Conservation (phyloP, 2,329 filamentous ascomycete species). For the Ascosphaera pollenicola region DNA sequence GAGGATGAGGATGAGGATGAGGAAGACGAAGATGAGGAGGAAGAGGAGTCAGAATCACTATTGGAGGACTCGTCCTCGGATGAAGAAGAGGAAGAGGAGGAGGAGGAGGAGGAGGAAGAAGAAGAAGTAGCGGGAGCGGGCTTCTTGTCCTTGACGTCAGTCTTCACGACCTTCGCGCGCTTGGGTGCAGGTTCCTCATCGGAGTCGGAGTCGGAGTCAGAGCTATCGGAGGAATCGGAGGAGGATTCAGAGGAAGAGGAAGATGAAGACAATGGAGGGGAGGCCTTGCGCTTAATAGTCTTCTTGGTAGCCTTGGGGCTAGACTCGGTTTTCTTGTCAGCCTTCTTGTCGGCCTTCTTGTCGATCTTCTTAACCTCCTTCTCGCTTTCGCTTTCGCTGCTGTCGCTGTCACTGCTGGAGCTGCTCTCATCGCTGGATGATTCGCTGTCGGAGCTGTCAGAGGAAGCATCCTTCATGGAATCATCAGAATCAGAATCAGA, state of each 20-base stretch:
- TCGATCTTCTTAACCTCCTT: conserved; percentile 14
- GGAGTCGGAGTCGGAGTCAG: conserved; percentile 23
- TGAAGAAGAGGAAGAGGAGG: conserved; percentile 12
- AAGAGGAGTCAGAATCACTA: conserved; percentile 4
- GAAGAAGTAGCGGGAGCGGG: conserved; percentile 13
- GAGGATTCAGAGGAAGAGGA: conserved; percentile 12
- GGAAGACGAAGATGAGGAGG: conserved; percentile 7
- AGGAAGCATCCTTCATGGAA: too few relatives aligned
- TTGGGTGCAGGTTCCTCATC: conserved; percentile 27
- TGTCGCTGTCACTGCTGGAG: conserved; percentile 26
- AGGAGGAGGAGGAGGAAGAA: conserved; percentile 12
- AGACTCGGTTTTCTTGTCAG: conserved; percentile 31
- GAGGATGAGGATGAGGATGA: conserved; percentile 9
- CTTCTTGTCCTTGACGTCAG: conserved; percentile 12
- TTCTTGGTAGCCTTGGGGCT: conserved; percentile 12
- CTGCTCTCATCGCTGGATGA: conserved; percentile 25
- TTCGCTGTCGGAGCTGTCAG: too few relatives aligned
- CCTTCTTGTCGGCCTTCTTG: too few relatives aligned
- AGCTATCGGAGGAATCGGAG: conserved; percentile 7
- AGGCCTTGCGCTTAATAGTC: conserved; percentile 37
- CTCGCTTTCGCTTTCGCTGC: conserved; percentile 9
- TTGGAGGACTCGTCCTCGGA: conserved; percentile 13
- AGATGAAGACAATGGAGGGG: conserved; percentile 23
- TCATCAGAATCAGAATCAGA: too few relatives aligned
- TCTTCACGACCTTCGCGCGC: conserved; percentile 31